Evolutionary conservation across 2,329 filamentous ascomycete genomes (phyloP).

Genomic region (Alternaria sp.): DNA sequence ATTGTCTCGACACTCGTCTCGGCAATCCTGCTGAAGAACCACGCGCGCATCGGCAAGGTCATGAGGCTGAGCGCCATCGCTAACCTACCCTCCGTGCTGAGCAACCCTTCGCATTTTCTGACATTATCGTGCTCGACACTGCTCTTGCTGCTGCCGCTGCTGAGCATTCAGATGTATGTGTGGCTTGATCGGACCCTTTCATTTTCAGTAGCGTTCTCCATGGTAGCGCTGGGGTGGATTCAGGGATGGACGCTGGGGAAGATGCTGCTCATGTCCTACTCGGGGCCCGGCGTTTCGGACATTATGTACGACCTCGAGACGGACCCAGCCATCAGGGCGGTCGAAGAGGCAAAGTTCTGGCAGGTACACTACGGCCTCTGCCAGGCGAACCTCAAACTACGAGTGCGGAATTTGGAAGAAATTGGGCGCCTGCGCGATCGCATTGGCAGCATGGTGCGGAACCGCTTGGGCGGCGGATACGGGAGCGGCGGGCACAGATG

Average conservation of each 20-base stretch:
- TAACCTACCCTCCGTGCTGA: conserved; percentile 82
- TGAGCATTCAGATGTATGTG: conserved; percentile 79
- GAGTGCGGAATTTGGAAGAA: conserved; percentile 68
- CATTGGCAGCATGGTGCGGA: conserved; percentile 79
- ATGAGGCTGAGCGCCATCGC: conserved; percentile 87
- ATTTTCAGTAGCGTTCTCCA: conserved; percentile 78
- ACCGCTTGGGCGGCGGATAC: conserved; percentile 85
- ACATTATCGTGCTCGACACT: conserved; percentile 85
- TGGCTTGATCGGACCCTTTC: conserved; percentile 86
- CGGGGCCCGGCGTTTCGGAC: conserved; percentile 65
- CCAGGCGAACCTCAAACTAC: conserved; percentile 90
- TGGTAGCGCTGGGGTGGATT: conserved; percentile 86
- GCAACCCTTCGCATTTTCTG: conserved; percentile 93
- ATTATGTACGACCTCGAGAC: conserved; percentile 86
- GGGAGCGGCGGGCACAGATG: conserved; percentile 81
- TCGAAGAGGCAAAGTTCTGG: conserved; percentile 96
- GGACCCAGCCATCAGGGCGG: conserved; percentile 74
- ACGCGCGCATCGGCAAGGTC: conserved; percentile 87
- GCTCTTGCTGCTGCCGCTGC: conserved; percentile 79
- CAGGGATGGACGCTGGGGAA: conserved; percentile 85
- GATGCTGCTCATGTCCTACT: conserved; percentile 95
- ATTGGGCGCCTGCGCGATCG: conserved; percentile 76
- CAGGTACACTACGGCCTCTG: conserved; percentile 97
- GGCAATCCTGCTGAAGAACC: conserved; percentile 86
- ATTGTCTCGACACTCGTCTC: conserved; percentile 84